A percentile compares a stretch with the other conserved stretches of the same genome.
Conservation (phyloP, 768 basidiomycete species). For the Hygrophorus pudorinus region DNA sequence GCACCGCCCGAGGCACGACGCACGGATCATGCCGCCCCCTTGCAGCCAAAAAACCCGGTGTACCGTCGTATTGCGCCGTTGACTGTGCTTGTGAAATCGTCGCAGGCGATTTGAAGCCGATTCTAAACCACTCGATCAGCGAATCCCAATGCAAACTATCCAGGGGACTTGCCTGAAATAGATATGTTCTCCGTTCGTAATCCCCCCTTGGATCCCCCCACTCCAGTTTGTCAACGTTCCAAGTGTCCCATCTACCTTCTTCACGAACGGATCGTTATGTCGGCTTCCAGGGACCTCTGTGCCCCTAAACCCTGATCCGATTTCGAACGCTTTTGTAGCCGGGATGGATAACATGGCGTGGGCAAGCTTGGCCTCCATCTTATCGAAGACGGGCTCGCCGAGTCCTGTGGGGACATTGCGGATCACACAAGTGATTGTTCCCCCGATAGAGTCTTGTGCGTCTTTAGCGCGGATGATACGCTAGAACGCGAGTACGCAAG, state of each 20-base stretch:
- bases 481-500: conserved; percentile 26
- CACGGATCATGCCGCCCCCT: conserved; percentile 95
- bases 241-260: conserved; percentile 54
- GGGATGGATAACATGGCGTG: conserved; percentile 99
- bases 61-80: conserved; percentile 92
- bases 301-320: conserved; percentile 93
- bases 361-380: conserved; percentile 89
- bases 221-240: conserved; percentile 92
- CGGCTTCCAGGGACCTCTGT: conserved; percentile 86
- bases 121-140: conserved; percentile 29
- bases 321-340: conserved; percentile 96
- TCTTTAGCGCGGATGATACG: conserved; percentile 92
- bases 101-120: conserved; percentile 97
- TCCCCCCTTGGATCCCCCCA: conserved; percentile 95
- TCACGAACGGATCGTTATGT: conserved; percentile 87
- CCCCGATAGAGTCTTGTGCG: conserved; percentile 88
- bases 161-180: conserved; percentile 73
- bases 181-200: conserved; percentile 93
- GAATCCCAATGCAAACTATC: conserved; percentile 7
- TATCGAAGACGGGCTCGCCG: conserved; percentile 97
- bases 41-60: conserved; percentile 78
- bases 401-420: conserved; percentile 84
- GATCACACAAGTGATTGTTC: conserved; percentile 96
- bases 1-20: conserved; percentile 93
- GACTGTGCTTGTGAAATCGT: conserved; percentile 89